Conservation (phyloP, 805 yeast genomes). For the Ogataea paradorogensis region DNA sequence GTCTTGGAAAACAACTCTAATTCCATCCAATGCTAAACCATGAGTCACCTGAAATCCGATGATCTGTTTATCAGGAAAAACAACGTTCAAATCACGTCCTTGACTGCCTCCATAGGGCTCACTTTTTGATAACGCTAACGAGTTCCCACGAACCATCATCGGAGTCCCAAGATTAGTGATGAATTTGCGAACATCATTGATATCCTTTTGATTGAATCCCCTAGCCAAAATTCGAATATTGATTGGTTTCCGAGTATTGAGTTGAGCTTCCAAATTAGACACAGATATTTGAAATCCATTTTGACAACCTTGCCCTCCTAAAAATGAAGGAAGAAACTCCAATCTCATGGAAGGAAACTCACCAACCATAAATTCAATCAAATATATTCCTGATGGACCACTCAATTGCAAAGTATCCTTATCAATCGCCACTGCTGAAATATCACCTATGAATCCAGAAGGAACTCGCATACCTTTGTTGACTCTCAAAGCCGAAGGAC, state of each 20-base stretch:
- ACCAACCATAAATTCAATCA: constrained; percentile 67
- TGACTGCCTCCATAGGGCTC: constrained; percentile 24
- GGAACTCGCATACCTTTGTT: constrained; percentile 33
- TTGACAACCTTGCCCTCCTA: constrained; percentile 52
- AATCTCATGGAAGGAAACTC: constrained; percentile 56
- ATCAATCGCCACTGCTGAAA: constrained; percentile 46
- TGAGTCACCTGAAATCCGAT: constrained; percentile 61
- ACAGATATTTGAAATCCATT: constrained; percentile 2
- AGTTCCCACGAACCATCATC: constrained; percentile 15
- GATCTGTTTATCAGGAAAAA: constrained; percentile 28
- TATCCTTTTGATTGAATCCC: constrained; percentile 57
- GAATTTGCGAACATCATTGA: constrained; percentile 46
- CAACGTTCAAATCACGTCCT: constrained; percentile 17
- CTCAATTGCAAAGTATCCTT: constrained; percentile 43
- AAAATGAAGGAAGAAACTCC: constrained; percentile 55
- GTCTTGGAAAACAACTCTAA: constrained; percentile 49
- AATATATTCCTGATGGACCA: constrained; percentile 66
- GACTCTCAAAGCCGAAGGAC: constrained; percentile 29
- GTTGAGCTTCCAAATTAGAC: constrained; percentile 1
- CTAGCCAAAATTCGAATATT: constrained; percentile 52
- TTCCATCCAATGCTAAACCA: constrained; percentile 81
- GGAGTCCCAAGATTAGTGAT: constrained; percentile 23
- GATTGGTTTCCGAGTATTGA: constrained; percentile 32
- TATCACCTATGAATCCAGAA: constrained; percentile 36
- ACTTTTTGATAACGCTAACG: constrained; percentile 18